These are phyloP conservation scores for Coemansia sp. DNA, from an alignment of 192 early-diverging fungal species.

Conservation along the genomic window DNA sequence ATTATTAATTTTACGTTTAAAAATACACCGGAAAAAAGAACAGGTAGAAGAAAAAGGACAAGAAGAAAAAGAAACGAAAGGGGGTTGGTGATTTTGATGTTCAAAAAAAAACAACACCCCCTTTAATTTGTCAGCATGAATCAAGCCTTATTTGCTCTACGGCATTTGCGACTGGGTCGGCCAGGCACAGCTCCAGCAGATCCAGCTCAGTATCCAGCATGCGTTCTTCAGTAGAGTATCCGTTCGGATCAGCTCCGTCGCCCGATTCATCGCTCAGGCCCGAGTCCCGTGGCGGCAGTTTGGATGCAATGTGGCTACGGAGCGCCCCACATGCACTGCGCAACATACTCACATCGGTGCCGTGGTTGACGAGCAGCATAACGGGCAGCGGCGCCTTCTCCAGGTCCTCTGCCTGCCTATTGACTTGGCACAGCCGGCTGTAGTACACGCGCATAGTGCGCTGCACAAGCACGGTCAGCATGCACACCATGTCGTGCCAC, in stretches of 20 bases:
- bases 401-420: not conserved
- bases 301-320: not conserved
- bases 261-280: not conserved
- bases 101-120: no score
- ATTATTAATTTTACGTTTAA: conserved; percentile 3
- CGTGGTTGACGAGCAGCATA: not conserved
- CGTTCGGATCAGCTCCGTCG: not conserved
- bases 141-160: no score
- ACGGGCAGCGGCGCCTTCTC: not conserved
- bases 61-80: conserved; percentile 3
- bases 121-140: conserved; percentile 5
- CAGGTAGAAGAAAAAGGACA: not conserved
- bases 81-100: no score
- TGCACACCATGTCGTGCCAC: conserved; percentile 15
- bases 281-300: not conserved
- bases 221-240: not conserved
- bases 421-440: conserved; percentile 24
- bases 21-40: not conserved
- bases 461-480: conserved; percentile 30
- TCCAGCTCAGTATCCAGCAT: conserved; percentile 28
- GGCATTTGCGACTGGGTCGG: not conserved
- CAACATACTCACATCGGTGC: not conserved
- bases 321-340: not conserved
- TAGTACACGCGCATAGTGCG: conserved; percentile 16
- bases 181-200: conserved; percentile 7